These are phyloP conservation scores for Adansonia madagascariensis DNA, from an alignment of 441 rosid genomes.

Conservation along the genomic window DNA sequence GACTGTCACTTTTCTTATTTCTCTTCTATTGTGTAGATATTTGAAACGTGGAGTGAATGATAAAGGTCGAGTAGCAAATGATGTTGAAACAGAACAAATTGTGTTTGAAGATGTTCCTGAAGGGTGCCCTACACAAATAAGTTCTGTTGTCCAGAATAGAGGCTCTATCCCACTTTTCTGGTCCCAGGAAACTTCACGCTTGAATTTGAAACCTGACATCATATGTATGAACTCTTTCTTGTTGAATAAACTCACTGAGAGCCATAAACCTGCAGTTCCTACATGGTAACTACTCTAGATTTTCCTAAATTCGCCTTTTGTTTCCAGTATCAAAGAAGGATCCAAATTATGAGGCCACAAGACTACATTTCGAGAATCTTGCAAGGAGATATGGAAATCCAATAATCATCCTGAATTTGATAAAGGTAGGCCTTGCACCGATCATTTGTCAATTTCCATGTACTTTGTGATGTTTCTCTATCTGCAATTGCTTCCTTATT, in stretches of 20 bases:
- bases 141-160: constrained; percentile 73
- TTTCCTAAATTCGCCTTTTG: constrained; percentile 32
- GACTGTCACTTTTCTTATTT: constrained; percentile 21
- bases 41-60: constrained; percentile 78
- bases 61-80: constrained; percentile 87
- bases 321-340: constrained; percentile 50
- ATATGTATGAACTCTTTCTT: constrained; percentile 50
- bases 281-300: background rate
- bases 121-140: constrained; percentile 51
- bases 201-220: constrained; percentile 79
- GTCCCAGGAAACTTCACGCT: constrained; percentile 84
- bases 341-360: constrained; percentile 61
- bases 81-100: constrained; percentile 87
- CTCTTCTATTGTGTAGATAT: constrained; percentile 44
- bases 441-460: background rate
- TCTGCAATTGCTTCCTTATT: constrained; percentile 1
- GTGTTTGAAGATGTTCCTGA: constrained; percentile 68
- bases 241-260: background rate
- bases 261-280: background rate
- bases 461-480: constrained; percentile 12
- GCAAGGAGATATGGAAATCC: constrained; percentile 82
- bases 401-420: constrained; percentile 68
- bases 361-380: constrained; percentile 73
- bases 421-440: constrained; percentile 51
- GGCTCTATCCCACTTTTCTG: constrained; percentile 87